Conservation (phyloP, 2,329 filamentous ascomycete genomes). For the Alternaria arbusti region DNA sequence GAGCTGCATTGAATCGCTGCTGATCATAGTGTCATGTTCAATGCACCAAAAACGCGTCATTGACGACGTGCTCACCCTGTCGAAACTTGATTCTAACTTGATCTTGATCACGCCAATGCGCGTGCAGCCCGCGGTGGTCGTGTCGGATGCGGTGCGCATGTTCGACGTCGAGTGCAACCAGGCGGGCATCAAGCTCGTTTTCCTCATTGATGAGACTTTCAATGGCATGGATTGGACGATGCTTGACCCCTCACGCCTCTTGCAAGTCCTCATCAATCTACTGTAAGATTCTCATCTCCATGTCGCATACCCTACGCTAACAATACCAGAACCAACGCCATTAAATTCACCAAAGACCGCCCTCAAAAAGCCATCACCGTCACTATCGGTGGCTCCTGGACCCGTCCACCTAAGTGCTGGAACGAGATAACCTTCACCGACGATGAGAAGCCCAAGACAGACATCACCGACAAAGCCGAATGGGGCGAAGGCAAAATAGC, state of each 20-base stretch:
- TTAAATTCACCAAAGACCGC: slow-evolving; percentile 47
- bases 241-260: slow-evolving; percentile 36
- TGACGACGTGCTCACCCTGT: slow-evolving; percentile 51
- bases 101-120: slow-evolving; percentile 34
- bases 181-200: slow-evolving; percentile 48
- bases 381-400: slow-evolving; percentile 43
- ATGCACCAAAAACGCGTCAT: slow-evolving; percentile 50
- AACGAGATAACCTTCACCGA: slow-evolving; percentile 24
- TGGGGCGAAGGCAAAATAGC: slow-evolving; percentile 45
- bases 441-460: background rate
- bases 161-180: slow-evolving; percentile 37
- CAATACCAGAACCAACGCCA: slow-evolving; percentile 35
- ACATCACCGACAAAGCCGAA: slow-evolving; percentile 21
- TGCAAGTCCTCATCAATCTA: slow-evolving; percentile 38
- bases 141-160: slow-evolving; percentile 37
- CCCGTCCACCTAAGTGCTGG: slow-evolving; percentile 20
- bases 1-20: slow-evolving; percentile 38
- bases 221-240: slow-evolving; percentile 46
- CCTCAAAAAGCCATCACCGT: slow-evolving; percentile 45
- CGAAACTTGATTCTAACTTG: slow-evolving; percentile 38
- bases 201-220: slow-evolving; percentile 47
- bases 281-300: slow-evolving; percentile 31
- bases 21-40: slow-evolving; percentile 46
- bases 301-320: slow-evolving; percentile 25
- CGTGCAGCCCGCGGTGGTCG: slow-evolving; percentile 26